A percentile compares a stretch with the other conserved stretches of the same genome.
phyloP scores from a whole-genome alignment of 164 flowering plant genomes.

The Liriodendron chinense region DNA sequence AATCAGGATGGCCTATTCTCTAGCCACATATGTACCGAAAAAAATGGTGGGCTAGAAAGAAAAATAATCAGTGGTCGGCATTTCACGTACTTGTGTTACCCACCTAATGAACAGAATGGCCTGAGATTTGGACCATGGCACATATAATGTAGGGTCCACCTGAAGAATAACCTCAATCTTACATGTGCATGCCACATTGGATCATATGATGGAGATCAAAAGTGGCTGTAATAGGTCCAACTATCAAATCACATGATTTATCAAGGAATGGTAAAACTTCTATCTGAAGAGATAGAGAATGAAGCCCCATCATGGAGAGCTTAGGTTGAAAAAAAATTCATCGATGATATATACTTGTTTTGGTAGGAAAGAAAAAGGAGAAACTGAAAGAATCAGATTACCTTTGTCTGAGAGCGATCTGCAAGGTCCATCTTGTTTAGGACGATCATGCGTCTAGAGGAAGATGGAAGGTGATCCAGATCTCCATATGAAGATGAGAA shows the following conservation, averaged over 20 bases:
- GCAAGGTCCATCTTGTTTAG: constrained; percentile 86
- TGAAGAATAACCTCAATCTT: not conserved
- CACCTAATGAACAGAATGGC: not conserved
- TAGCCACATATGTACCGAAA: too few species aligned
- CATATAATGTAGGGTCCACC: not conserved
- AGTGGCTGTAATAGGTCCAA: not conserved
- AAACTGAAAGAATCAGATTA: constrained; percentile 7
- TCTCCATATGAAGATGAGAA: constrained; percentile 55
- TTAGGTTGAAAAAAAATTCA: not conserved
- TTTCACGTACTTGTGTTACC: not conserved
- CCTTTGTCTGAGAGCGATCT: constrained; percentile 45
- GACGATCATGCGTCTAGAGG: constrained; percentile 48
- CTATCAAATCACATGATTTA: not conserved
- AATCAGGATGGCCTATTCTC: not conserved
- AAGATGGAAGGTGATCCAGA: constrained; percentile 26
- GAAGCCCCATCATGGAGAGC: not conserved
- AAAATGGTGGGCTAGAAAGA: not conserved
- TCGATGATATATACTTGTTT: not conserved
- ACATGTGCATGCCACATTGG: not conserved
- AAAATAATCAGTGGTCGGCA: not conserved
- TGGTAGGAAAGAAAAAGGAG: not conserved
- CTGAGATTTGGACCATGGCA: not conserved
- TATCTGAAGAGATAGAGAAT: not conserved
- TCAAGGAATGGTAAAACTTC: too few species aligned
- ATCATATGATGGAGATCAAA: too few species aligned